Evolutionary conservation across 2,329 filamentous ascomycete species (phyloP), one percentile per base, ranked within the genome.

Genomic region (Penicillium sp.): DNA sequence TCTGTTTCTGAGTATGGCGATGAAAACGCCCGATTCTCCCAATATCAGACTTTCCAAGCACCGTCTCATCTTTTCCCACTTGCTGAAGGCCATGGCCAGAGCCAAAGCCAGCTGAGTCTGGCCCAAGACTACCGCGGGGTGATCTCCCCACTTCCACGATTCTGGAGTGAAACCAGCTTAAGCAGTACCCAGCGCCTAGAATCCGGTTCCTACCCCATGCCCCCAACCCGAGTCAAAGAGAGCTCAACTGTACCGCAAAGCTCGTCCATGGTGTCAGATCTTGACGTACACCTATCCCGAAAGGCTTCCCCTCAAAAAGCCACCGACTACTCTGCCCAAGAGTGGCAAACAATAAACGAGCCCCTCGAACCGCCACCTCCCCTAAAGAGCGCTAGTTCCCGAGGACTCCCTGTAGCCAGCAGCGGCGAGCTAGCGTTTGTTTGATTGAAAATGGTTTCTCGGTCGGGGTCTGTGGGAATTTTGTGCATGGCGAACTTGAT

Each of bases 1-100:
- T 72, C 70, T 2, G 65, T 63, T 1, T 72, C 70, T 13, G 59
- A 72, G 28, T 72, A 73, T 45, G 69, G 68, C 0, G 69, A 72
- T 16, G 61, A 62, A 21, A 65, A 67, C 26, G 59, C 66, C 44
- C 69, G 67, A 16, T 59, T 66, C 42, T 72, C 70, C 4, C 54
- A 65, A 18, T 70, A 67, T 28, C 55, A 67, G 13, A 62, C 59
- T 28, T 59, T 65, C 2, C 58, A 70, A 21, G 68, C 69, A 53
- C 64, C 45, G 51, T 57, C 47, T 43, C 59, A 45, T 49, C 45
- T 68, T 18, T 52, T 64, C 52, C 42, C 57, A 47, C 44, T 64
- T 36, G 42, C 57, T 44, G 49, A 59, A 60, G 45, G 53, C 41
- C 53, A 52, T 10, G 50, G 50, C 28, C 61, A 66, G 31, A 62